Base-by-base conservation (phyloP, 2,329 filamentous ascomycete species). In the Microcyclosporella mali region DNA sequence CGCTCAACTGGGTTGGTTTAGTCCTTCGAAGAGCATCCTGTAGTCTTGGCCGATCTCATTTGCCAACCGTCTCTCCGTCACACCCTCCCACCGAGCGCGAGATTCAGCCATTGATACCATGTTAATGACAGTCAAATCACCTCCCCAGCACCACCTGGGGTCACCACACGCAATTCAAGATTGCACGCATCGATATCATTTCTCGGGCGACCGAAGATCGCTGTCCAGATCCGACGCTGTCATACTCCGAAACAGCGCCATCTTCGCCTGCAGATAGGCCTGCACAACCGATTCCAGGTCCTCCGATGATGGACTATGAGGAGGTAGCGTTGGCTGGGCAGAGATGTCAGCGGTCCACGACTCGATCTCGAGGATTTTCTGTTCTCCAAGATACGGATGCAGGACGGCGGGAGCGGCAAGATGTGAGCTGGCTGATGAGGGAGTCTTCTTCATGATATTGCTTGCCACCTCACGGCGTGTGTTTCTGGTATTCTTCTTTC, bases 261-360 rank as follows among this genome's bases (percentile, higher is more conserved):
- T 49, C 50, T 65, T 64, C 15, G 59, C 59, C 43, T 58, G 53
- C n/a, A 63, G 46, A 35, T 65, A 65, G 3, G 60, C 61, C 39
- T 63, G 56, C 1, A 64, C 49, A 30, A 55, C 53, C 6, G 59
- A 51, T 40, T 51, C 49, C n/a, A 39, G 31, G 18, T 51, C 49
- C 12, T 47, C 43, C 6, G 39, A 29, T 34, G 32, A n/a, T n/a
- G n/a, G n/a, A n/a, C n/a, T 34, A 15, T 29, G 33, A 15, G 34
- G 37, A 25, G 34, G 42, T 12, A 38, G 28, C 9, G 41, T 46
- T 12, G 49, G 33, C 41, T 55, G 56, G 17, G 44, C 27, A 4
- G 57, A 52, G 2, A 62, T 40, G 41, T 32, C 33, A 16, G 46
- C 51, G 27, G 43, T 59, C 59, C 59, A 62, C 21, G 45, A 41